These are phyloP conservation scores for Vanilla planifolia DNA, from an alignment of 106 monocot genomes.

Conservation along the genomic window DNA sequence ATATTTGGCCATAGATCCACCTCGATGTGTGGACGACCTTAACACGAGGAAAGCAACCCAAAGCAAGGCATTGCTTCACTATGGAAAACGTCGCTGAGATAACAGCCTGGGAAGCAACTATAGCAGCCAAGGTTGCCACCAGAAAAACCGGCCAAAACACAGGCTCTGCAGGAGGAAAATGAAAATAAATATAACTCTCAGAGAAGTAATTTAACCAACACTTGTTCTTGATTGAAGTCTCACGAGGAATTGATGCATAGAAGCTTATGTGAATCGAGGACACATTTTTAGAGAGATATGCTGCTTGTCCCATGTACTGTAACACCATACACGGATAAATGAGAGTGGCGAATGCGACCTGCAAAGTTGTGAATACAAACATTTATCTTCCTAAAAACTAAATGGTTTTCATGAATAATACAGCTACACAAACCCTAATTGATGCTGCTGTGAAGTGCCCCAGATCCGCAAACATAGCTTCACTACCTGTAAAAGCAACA, in stretches of 20 bases:
- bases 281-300: constrained; percentile 40
- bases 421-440: constrained; percentile 48
- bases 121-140: constrained; percentile 66
- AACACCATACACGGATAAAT: constrained; percentile 46
- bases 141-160: constrained; percentile 86
- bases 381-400: background rate
- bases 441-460: constrained; percentile 70
- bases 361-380: constrained; percentile 5
- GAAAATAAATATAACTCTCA: background rate
- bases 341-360: constrained; percentile 38
- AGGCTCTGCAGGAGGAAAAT: constrained; percentile 37
- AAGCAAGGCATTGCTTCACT: constrained; percentile 75
- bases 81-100: constrained; percentile 94
- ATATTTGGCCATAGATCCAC: constrained; percentile 76
- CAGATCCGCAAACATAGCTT: constrained; percentile 97
- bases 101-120: constrained; percentile 82
- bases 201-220: background rate
- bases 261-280: constrained; percentile 21
- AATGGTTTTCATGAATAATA: background rate
- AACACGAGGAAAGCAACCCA: constrained; percentile 91
- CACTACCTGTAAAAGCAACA: constrained; percentile 39
- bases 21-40: constrained; percentile 79
- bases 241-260: constrained; percentile 53
- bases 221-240: background rate
- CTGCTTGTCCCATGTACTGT: constrained; percentile 65